Conservation (phyloP, 371 early-diverging fungal genomes). For the Nosema bombycis region DNA sequence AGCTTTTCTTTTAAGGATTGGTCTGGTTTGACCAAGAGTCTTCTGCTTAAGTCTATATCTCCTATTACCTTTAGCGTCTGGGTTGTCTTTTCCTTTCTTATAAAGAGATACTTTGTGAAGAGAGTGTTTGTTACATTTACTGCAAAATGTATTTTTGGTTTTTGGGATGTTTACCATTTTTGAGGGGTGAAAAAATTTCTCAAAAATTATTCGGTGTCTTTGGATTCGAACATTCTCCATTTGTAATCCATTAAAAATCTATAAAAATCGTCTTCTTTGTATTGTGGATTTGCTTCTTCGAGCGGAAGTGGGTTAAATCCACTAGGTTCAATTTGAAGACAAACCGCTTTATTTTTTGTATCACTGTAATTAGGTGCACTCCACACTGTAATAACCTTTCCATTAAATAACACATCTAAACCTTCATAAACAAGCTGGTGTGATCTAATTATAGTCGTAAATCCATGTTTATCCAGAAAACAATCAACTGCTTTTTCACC, state of each 20-base stretch:
- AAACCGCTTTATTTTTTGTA: slow-evolving; percentile 35
- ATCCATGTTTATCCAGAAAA: slow-evolving; percentile 36
- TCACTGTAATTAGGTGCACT: slow-evolving; percentile 55
- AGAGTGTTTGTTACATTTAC: slow-evolving; percentile 90
- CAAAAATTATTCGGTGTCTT: background rate
- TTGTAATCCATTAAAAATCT: slow-evolving; percentile 7
- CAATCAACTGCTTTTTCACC: slow-evolving; percentile 32
- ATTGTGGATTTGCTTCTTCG: slow-evolving; percentile 12
- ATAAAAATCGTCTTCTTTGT: slow-evolving; percentile 3
- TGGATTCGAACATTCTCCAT: background rate
- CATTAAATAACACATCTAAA: slow-evolving; percentile 31
- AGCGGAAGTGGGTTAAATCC: background rate
- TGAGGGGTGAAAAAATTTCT: slow-evolving; percentile 6
- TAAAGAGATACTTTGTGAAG: slow-evolving; percentile 95
- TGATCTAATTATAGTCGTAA: slow-evolving; percentile 33
- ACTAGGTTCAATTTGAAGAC: slow-evolving; percentile 25
- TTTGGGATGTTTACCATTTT: slow-evolving; percentile 86
- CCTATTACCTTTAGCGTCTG: slow-evolving; percentile 84
- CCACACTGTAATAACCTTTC: slow-evolving; percentile 45
- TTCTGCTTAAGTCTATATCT: slow-evolving; percentile 76
- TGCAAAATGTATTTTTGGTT: slow-evolving; percentile 90
- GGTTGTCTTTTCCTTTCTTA: slow-evolving; percentile 95
- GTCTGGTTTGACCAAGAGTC: slow-evolving; percentile 95
- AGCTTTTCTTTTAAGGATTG: slow-evolving; percentile 72
- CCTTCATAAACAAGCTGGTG: slow-evolving; percentile 53